Percentiles rank a stretch among this genome's conserved stretches.
Evolutionary conservation across 768 basidiomycete species (phyloP).

Genomic region (Sporobolomyces pararoseus): DNA sequence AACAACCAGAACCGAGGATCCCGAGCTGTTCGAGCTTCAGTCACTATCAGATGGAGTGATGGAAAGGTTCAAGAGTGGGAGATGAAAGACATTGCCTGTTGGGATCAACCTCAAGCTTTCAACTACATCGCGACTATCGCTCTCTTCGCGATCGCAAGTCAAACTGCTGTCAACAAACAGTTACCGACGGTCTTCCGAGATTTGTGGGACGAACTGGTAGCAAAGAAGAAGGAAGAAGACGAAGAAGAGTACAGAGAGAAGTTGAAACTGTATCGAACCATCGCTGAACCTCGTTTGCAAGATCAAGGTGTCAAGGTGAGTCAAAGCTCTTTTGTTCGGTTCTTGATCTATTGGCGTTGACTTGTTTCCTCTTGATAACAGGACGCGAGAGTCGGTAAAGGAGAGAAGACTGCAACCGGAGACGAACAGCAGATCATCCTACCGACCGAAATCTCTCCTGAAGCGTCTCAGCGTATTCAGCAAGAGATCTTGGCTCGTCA

Average conservation of each 20-base stretch:
- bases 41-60: constrained; percentile 65
- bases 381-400: constrained; percentile 12
- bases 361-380: not conserved
- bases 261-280: constrained; percentile 66
- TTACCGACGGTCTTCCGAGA: constrained; percentile 80
- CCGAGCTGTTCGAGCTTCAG: constrained; percentile 67
- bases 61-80: constrained; percentile 56
- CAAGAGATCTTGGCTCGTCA: constrained; percentile 62
- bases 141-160: constrained; percentile 63
- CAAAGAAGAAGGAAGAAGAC: constrained; percentile 59
- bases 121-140: constrained; percentile 85
- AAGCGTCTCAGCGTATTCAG: constrained; percentile 57
- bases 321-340: not conserved
- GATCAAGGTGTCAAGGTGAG: constrained; percentile 19
- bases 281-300: constrained; percentile 54
- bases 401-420: constrained; percentile 6
- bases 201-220: constrained; percentile 86
- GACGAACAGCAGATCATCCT: constrained; percentile 10
- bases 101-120: constrained; percentile 72
- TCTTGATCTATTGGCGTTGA: not conserved
- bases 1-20: constrained; percentile 58
- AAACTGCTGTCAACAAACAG: constrained; percentile 53
- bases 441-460: constrained; percentile 24
- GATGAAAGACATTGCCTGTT: constrained; percentile 83
- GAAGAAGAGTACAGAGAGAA: constrained; percentile 63